Evolutionary conservation across 768 basidiomycete genomes (phyloP).

Genomic region (Phylloporus sp.): DNA sequence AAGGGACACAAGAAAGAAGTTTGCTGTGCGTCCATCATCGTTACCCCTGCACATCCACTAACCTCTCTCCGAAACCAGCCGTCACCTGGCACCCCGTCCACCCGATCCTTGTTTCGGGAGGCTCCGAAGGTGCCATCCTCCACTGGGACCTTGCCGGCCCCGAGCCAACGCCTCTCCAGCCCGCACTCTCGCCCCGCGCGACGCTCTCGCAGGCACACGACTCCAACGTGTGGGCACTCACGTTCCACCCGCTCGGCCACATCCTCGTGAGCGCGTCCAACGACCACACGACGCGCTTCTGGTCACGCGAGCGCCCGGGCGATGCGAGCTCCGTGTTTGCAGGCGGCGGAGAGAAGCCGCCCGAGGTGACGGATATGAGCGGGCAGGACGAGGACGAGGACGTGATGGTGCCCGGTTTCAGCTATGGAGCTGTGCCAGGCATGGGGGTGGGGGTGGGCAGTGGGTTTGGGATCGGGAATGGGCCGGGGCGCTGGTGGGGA

Average conservation of each 20-base stretch:
- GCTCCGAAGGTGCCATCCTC: slow-evolving; percentile 88
- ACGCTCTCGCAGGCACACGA: slow-evolving; percentile 96
- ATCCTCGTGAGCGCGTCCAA: slow-evolving; percentile 92
- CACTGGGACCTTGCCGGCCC: slow-evolving; percentile 90
- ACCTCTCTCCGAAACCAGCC: slow-evolving; percentile 42
- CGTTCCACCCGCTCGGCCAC: slow-evolving; percentile 95
- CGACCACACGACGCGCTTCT: slow-evolving; percentile 99
- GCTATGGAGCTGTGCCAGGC: slow-evolving; percentile 30
- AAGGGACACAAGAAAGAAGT: slow-evolving; percentile 99
- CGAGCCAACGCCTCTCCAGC: slow-evolving; percentile 36
- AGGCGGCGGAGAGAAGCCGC: slow-evolving; percentile 82
- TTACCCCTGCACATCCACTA: not conserved
- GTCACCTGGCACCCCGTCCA: slow-evolving; percentile 96
- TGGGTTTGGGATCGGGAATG: slow-evolving; percentile 22
- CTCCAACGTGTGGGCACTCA: slow-evolving; percentile 93
- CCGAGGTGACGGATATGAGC: slow-evolving; percentile 54
- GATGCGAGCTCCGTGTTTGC: slow-evolving; percentile 74
- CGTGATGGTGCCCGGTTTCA: slow-evolving; percentile 71
- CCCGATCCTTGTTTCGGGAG: slow-evolving; percentile 88
- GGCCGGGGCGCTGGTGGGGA: slow-evolving; percentile 40
- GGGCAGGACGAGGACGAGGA: slow-evolving; percentile 75
- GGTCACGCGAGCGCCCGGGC: slow-evolving; percentile 90
- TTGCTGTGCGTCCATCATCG: slow-evolving; percentile 62
- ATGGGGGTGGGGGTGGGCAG: slow-evolving; percentile 5
- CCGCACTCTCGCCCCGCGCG: slow-evolving; percentile 61